Conservation (phyloP, 805 yeast genomes). For the Blastobotrys robertii region DNA sequence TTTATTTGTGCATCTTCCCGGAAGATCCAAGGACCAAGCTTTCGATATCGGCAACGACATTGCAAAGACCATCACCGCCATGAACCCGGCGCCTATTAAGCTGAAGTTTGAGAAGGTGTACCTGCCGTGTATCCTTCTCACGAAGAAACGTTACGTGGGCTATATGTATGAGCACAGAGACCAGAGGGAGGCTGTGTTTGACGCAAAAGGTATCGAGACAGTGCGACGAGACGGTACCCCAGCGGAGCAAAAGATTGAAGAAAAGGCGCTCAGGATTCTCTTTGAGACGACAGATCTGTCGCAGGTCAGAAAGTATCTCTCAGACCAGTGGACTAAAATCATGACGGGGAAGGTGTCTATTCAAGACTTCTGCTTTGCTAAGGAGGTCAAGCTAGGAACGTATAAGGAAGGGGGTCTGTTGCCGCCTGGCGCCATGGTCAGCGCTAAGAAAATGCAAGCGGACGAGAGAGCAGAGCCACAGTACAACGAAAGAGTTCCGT, state of each 20-base stretch:
- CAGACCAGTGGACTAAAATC: constrained; percentile 58
- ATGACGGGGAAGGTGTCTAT: constrained; percentile 52
- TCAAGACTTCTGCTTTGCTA: constrained; percentile 85
- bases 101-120: constrained; percentile 90
- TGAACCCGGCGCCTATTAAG: constrained; percentile 71
- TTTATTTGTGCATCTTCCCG: constrained; percentile 82
- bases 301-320: constrained; percentile 52
- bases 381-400: constrained; percentile 76
- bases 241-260: constrained; percentile 78
- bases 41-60: constrained; percentile 64
- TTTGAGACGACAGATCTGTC: constrained; percentile 71
- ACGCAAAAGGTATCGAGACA: constrained; percentile 96
- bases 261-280: constrained; percentile 52
- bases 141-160: constrained; percentile 90
- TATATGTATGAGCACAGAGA: constrained; percentile 54
- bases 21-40: constrained; percentile 66
- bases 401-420: constrained; percentile 62
- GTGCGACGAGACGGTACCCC: constrained; percentile 92
- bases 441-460: constrained; percentile 46
- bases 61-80: constrained; percentile 49
- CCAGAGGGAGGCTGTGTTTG: constrained; percentile 58
- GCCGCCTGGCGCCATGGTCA: constrained; percentile 88
- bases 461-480: constrained; percentile 80
- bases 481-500: constrained; percentile 80
- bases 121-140: constrained; percentile 70